Evolutionary conservation across 352 stramenopile species (phyloP).

Genomic region (Globisporangium perplexum): DNA sequence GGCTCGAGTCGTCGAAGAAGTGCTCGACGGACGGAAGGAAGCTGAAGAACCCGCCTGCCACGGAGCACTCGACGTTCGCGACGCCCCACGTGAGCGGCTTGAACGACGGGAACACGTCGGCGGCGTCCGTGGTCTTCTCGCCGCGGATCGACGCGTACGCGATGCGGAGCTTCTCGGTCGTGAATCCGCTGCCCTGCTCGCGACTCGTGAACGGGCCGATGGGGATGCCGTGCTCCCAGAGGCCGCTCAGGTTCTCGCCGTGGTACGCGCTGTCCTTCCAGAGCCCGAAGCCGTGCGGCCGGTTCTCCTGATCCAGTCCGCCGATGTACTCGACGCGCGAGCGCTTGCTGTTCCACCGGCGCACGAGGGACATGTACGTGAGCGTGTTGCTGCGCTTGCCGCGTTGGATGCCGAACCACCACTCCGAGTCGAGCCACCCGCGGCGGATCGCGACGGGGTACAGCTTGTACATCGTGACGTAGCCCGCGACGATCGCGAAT

Average conservation of each 20-base stretch:
- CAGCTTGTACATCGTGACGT: slow-evolving; percentile 30
- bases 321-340: slow-evolving; percentile 36
- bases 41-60: slow-evolving; percentile 20
- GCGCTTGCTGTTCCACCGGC: slow-evolving; percentile 5
- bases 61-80: slow-evolving; percentile 32
- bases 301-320: slow-evolving; percentile 28
- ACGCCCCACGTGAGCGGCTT: slow-evolving; percentile 31
- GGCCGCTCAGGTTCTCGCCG: slow-evolving; percentile 43
- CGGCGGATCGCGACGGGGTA: slow-evolving; percentile 34
- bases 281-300: slow-evolving; percentile 35
- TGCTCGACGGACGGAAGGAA: slow-evolving; percentile 19
- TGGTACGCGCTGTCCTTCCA: slow-evolving; percentile 49
- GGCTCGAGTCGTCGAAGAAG: slow-evolving; percentile 11
- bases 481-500: slow-evolving; percentile 20
- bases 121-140: slow-evolving; percentile 9
- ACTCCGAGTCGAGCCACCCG: slow-evolving; percentile 24
- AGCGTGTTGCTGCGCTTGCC: slow-evolving; percentile 24
- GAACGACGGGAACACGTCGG: slow-evolving; percentile 12
- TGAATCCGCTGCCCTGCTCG: slow-evolving; percentile 37
- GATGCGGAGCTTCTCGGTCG: slow-evolving; percentile 35
- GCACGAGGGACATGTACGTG: slow-evolving; percentile 19
- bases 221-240: slow-evolving; percentile 39
- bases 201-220: slow-evolving; percentile 46
- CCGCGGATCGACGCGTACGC: slow-evolving; percentile 29
- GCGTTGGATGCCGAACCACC: slow-evolving; percentile 30